Conservation (phyloP, 2,329 filamentous ascomycete genomes). For the Aspergillus carbonarius region DNA sequence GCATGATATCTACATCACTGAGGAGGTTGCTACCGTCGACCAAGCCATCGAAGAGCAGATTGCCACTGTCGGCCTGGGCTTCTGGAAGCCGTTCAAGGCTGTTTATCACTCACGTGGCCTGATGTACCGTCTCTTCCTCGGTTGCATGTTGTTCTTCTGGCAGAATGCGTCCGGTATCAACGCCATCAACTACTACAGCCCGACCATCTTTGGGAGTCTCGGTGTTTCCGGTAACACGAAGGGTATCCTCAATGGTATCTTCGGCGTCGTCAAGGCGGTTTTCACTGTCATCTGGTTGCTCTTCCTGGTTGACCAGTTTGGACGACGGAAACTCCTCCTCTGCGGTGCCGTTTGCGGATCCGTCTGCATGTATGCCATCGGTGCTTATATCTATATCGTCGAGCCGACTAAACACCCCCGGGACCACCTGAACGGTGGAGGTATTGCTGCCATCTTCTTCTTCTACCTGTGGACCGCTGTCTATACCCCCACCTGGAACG, state of each 20-base stretch:
- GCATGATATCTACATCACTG: slow-evolving; percentile 62
- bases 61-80: slow-evolving; percentile 63
- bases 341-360: slow-evolving; percentile 61
- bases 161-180: slow-evolving; percentile 78
- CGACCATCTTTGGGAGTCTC: slow-evolving; percentile 62
- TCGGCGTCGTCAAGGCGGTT: slow-evolving; percentile 70
- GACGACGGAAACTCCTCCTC: slow-evolving; percentile 63
- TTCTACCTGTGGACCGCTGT: slow-evolving; percentile 73
- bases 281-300: slow-evolving; percentile 68
- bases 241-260: slow-evolving; percentile 57
- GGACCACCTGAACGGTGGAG: slow-evolving; percentile 24
- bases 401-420: slow-evolving; percentile 29
- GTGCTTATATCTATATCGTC: slow-evolving; percentile 35
- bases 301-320: slow-evolving; percentile 65
- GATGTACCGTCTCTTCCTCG: slow-evolving; percentile 72
- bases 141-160: slow-evolving; percentile 73
- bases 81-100: slow-evolving; percentile 68
- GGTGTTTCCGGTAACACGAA: slow-evolving; percentile 3
- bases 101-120: slow-evolving; percentile 56
- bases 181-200: slow-evolving; percentile 75
- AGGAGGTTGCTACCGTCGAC: slow-evolving; percentile 70
- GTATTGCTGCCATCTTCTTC: slow-evolving; percentile 56
- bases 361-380: slow-evolving; percentile 35
- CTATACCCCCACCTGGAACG: slow-evolving; percentile 72
- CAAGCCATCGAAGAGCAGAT: slow-evolving; percentile 65